Evolutionary conservation across 2,329 filamentous ascomycete species (phyloP).

Genomic region (Fusarium coffeatum): DNA sequence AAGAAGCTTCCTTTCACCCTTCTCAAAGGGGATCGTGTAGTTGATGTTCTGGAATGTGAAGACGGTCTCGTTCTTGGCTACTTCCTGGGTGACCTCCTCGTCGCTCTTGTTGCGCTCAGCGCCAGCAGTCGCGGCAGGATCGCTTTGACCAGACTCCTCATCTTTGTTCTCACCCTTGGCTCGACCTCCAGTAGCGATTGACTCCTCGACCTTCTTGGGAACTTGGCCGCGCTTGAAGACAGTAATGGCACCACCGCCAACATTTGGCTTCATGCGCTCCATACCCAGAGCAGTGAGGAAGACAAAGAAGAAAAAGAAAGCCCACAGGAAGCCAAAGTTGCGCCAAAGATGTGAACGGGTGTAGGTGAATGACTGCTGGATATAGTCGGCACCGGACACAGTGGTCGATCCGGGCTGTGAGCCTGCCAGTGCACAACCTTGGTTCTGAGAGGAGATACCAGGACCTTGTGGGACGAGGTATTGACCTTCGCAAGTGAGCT

Average conservation of each 20-base stretch:
- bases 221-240: conserved; percentile 73
- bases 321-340: conserved; percentile 82
- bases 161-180: conserved; percentile 57
- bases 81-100: conserved; percentile 50
- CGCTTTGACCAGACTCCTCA: conserved; percentile 57
- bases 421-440: conserved; percentile 64
- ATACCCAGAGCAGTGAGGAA: conserved; percentile 76
- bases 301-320: conserved; percentile 80
- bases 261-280: conserved; percentile 72
- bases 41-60: conserved; percentile 66
- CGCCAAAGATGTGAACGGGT: conserved; percentile 72
- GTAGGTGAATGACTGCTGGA: conserved; percentile 66
- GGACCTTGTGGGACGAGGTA: conserved; percentile 67
- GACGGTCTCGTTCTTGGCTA: conserved; percentile 71
- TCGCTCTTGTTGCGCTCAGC: conserved; percentile 45
- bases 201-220: conserved; percentile 66
- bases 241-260: conserved; percentile 68
- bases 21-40: conserved; percentile 66
- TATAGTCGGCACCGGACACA: conserved; percentile 68
- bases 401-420: conserved; percentile 58
- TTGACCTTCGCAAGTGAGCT: conserved; percentile 68
- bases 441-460: conserved; percentile 50
- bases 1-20: conserved; percentile 74
- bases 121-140: conserved; percentile 45
- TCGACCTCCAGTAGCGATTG: conserved; percentile 64